Evolutionary conservation across 2,329 filamentous ascomycete species (phyloP), one percentile per base, ranked within the genome.

Genomic region (Simplicillium sp.): DNA sequence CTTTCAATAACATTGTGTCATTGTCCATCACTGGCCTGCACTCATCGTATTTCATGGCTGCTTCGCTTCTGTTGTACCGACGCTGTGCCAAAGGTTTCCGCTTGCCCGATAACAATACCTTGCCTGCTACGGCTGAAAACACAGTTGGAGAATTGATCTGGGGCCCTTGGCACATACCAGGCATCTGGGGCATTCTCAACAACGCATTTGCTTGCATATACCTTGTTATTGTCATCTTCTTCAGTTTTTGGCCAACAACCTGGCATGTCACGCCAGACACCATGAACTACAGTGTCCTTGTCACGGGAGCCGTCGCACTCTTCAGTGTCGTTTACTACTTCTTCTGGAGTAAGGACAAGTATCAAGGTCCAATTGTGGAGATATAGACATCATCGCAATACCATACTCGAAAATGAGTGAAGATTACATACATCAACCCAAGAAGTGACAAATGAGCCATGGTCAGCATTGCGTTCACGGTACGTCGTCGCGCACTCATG

Each of bases 121-220:
- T 56, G 1, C 55, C 53, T 7, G 56, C 54, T 1, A 29, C 57
- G 7, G 54, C 53, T 12, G 53, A 54, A 34, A 54, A 53, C 0
- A 40, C 47, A 0, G 54, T 49, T 0, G 48, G 49, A 2, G 51
- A 55, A 11, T 49, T 58, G 3, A 44, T 54, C 11, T 79, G 74
- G 74, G 75, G 75, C 0, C 72, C 73, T 0, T 79, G 73, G 65
- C 67, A 64, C 32, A 45, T 79, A 0, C 68, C 67, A 0, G 72
- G 72, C 3, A 49, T 62, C 1, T 50, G 72, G 2, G 75, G 75
- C 0, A 70, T 65, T 7, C 49, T 67, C n/a, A 78, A 77, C 51
- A 79, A 79, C 43, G 51, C 61, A 1, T 71, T 75, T 37, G 67
- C 73, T 1, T 73, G 69, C 48, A 38, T 61, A 3, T 79, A 76